A percentile compares a stretch with the other conserved stretches of the same genome.
Conservation (phyloP, 257 asterid genomes). For the Solanum verrucosum region DNA sequence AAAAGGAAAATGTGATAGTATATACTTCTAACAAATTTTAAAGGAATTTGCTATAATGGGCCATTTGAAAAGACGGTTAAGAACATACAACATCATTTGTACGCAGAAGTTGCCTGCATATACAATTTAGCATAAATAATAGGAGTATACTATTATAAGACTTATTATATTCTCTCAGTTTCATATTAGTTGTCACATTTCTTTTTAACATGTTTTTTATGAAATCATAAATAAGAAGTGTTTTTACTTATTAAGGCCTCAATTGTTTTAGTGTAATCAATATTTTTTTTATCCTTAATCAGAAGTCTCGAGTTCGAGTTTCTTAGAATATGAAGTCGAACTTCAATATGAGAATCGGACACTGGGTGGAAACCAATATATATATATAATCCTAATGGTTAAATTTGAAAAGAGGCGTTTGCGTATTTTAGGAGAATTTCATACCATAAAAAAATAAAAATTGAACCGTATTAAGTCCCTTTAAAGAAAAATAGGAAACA, state of each 20-base stretch:
- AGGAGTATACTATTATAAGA: neutral
- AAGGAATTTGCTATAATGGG: too few relatives aligned
- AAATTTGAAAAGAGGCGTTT: neutral
- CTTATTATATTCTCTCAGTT: too few relatives aligned
- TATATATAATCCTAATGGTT: too few relatives aligned
- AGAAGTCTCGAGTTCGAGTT: too few relatives aligned
- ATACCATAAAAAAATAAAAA: neutral
- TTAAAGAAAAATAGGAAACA: neutral
- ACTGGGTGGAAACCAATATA: too few relatives aligned
- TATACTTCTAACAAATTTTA: too few relatives aligned
- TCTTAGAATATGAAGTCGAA: too few relatives aligned
- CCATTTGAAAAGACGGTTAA: neutral
- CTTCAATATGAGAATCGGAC: too few relatives aligned
- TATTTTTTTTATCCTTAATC: too few relatives aligned
- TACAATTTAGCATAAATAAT: neutral
- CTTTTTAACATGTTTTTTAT: too few relatives aligned
- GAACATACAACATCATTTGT: neutral
- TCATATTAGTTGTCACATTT: neutral
- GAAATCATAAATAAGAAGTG: neutral
- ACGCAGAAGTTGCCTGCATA: neutral
- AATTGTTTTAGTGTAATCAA: too few relatives aligned
- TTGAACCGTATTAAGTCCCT: neutral
- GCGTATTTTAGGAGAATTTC: neutral
- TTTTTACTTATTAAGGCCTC: too few relatives aligned
- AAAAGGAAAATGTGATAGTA: neutral